Evolutionary conservation across 345 rosid species (phyloP), one percentile per base, ranked within the genome.

Genomic region (Lepidium sativum): DNA sequence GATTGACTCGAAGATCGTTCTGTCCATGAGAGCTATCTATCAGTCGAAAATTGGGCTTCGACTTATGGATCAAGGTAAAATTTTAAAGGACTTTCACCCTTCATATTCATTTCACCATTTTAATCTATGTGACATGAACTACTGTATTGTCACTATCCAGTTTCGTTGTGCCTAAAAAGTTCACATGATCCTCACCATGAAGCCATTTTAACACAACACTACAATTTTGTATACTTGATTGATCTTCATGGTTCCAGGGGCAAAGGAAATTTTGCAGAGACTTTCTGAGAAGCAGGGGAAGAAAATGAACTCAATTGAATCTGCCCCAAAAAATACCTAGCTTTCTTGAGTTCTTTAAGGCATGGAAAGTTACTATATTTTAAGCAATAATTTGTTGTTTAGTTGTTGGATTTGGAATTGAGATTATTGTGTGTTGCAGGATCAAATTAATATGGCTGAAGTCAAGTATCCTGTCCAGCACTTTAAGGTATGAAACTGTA

Each of bases 11-110:
- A 92, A 92, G 80, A 92, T 89, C 68, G 76, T 85, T 72, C 31
- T 89, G 76, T 92, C 98, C 43, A 84, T 92, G 97, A 84, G 97
- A 80, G 88, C 98, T 57, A 81, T 92, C 47, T 92, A 92, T 76
- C 97, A 92, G 75, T 89, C 98, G 33, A 92, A 83, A 79, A 58
- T 92, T 45, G 98, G 98, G 48, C 89, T 89, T 54, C 76, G 82
- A 71, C 86, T 92, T 53, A 83, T 92, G 81, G 92, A 82, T 79
- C 77, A 77, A 80, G 98, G 98, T 89, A 81, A 4, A 27, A 31
- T 47, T n/a, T 33, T 47, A 54, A 17, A 17, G 5, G 10, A 16
- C 20, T 42, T 6, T 31, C 27, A 51, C 56, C 8, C 35, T 32
- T 62, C 43, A 18, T 14, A 62, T 40, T 37, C 31, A 32, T 33